phyloP scores from a whole-genome alignment of 129 eudicot species.

The Arctium lappa region DNA sequence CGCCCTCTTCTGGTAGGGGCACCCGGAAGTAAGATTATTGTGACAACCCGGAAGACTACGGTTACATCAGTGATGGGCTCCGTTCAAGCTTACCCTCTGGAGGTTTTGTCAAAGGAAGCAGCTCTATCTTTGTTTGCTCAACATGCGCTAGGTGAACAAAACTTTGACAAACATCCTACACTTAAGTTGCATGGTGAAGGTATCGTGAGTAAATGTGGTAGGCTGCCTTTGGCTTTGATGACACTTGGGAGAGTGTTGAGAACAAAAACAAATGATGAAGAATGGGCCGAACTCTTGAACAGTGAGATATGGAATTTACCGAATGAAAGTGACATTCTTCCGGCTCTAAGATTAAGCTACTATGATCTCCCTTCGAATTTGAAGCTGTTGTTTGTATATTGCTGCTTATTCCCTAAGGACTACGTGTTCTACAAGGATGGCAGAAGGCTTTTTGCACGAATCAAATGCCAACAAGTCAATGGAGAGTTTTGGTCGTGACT shows the following conservation, averaged over 20 bases:
- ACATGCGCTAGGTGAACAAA: constrained; percentile 14
- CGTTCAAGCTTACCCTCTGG: constrained; percentile 1
- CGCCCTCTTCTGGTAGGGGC: constrained; percentile 26
- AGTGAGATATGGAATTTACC: constrained; percentile 17
- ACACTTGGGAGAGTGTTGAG: constrained; percentile 5
- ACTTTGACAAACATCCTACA: background rate
- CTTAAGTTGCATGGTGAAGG: constrained; percentile 18
- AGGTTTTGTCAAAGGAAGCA: constrained; percentile 3
- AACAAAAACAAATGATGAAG: background rate
- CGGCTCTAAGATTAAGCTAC: background rate
- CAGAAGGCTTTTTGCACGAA: background rate
- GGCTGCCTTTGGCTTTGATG: constrained; percentile 24
- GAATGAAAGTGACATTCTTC: background rate
- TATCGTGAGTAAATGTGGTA: constrained; percentile 15
- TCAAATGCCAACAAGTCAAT: background rate
- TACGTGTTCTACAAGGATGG: background rate
- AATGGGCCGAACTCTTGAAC: constrained; percentile 9
- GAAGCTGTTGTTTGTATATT: background rate
- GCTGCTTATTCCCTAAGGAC: background rate
- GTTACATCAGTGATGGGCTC: constrained; percentile 5
- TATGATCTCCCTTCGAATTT: background rate
- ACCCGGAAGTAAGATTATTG: constrained; percentile 39
- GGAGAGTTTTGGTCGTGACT: background rate
- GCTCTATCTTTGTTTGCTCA: constrained; percentile 26
- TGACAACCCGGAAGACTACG: constrained; percentile 28